Conservation (phyloP, 169 alveolate species). For the Cryptosporidium sp. region DNA sequence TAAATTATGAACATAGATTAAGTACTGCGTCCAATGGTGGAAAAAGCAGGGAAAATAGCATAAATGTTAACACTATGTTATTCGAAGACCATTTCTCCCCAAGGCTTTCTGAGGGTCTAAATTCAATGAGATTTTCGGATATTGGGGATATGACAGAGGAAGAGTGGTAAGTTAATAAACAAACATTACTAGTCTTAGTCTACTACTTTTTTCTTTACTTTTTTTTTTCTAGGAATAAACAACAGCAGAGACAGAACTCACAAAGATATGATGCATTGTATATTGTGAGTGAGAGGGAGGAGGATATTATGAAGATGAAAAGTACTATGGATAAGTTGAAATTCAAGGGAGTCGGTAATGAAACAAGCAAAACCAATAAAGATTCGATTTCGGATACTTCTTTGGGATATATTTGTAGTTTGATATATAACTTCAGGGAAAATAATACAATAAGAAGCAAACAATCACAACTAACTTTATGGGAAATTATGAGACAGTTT, state of each 20-base stretch:
- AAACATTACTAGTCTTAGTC: background rate
- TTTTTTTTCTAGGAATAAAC: slow-evolving; percentile 28
- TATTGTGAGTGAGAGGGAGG: slow-evolving; percentile 17
- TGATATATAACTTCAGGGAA: slow-evolving; percentile 29
- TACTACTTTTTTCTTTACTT: no score
- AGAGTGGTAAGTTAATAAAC: slow-evolving; percentile 49
- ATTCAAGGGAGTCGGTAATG: background rate
- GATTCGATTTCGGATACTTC: slow-evolving; percentile 10
- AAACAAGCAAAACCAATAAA: background rate
- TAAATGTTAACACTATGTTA: background rate
- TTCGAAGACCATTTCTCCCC: slow-evolving; percentile 53
- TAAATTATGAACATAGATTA: slow-evolving; percentile 8
- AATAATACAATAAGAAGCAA: slow-evolving; percentile 46
- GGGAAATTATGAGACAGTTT: slow-evolving; percentile 65
- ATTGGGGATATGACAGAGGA: slow-evolving; percentile 69
- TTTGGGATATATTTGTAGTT: slow-evolving; percentile 36
- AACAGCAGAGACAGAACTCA: slow-evolving; percentile 58
- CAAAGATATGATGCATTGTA: slow-evolving; percentile 34
- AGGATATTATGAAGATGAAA: background rate
- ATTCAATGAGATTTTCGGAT: slow-evolving; percentile 64
- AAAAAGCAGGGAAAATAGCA: slow-evolving; percentile 14
- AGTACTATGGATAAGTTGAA: background rate
- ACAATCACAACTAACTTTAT: slow-evolving; percentile 58
- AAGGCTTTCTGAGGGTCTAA: slow-evolving; percentile 54
- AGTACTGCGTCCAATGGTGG: background rate